phyloP scores from a whole-genome alignment of 2,329 filamentous ascomycete species.

The Penicillium sp. region DNA sequence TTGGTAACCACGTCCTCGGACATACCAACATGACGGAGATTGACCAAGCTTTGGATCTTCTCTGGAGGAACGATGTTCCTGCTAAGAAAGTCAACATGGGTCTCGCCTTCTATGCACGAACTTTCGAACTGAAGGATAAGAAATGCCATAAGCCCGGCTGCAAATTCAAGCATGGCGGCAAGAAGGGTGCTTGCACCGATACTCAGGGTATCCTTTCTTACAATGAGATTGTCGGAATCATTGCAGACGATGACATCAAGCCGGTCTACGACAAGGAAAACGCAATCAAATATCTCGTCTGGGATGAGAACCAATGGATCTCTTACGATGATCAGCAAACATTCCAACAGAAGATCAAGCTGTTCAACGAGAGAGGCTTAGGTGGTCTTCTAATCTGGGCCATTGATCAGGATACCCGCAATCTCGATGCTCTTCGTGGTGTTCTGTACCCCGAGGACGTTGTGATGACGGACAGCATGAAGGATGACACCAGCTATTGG shows the following conservation, averaged over 20 bases:
- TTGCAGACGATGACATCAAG: neutral
- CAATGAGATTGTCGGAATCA: neutral
- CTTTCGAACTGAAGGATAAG: too few relatives aligned
- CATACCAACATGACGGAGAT: too few relatives aligned
- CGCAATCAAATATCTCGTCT: conserved; percentile 16
- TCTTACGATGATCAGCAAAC: conserved; percentile 15
- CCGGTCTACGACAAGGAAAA: conserved; percentile 6
- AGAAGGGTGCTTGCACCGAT: neutral
- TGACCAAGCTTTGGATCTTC: too few relatives aligned
- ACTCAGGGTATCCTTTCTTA: neutral
- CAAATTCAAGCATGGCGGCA: neutral
- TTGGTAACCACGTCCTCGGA: too few relatives aligned
- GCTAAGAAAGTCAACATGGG: too few relatives aligned
- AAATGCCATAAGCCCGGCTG: neutral
- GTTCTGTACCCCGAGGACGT: too few relatives aligned
- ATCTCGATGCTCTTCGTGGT: neutral
- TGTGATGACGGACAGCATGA: too few relatives aligned
- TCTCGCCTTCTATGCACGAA: too few relatives aligned
- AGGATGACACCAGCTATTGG: too few relatives aligned
- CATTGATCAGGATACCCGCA: conserved; percentile 8
- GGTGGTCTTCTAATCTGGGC: conserved; percentile 16
- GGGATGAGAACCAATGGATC: conserved; percentile 13
- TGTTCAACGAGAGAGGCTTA: conserved; percentile 6
- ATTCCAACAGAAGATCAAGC: conserved; percentile 12
- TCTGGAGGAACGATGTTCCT: too few relatives aligned